Evolutionary conservation across 2,329 filamentous ascomycete species (phyloP), one percentile per base, ranked within the genome.

Genomic region (Ceratocystis diversiconidia): DNA sequence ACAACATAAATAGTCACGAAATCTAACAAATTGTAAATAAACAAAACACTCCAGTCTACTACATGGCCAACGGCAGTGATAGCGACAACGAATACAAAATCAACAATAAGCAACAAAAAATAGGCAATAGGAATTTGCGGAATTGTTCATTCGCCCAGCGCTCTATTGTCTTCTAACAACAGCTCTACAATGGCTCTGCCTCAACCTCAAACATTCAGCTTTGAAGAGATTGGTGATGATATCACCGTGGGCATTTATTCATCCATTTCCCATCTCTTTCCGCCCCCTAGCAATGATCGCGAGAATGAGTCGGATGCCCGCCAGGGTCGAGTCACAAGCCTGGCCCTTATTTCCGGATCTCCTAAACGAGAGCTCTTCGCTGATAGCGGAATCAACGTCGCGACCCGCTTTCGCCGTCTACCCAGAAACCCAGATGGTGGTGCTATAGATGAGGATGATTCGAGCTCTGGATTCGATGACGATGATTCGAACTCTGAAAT

Each of bases 381-480:
- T 17, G 28, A 59, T 8, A 59, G 15, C 7, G 28, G 28, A 4
- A 36, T 36, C 28, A 32, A 17, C n/a, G 28, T 59, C 17, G 28
- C 52, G 12, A 59, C 52, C n/a, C 52, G 52, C 28, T 59, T 59
- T 59, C 32, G 32, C 52, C 52, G 52, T 30, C 52, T 59, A 17
- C 52, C 15, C 25, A 6, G 52, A 32, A n/a, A 59, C 25, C 52
- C 52, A 7, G 17, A 59, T 32, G 12, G 8, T 19, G 52, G 52
- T 17, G 52, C 6, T n/a, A 19, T 59, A 15, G 28, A 59, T 30
- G 52, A 32, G 8, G 52, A 36, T n/a, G 28, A 36, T n/a, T 17
- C 28, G 52, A 52, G n/a, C 2, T 25, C 52, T 6, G 52, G n/a
- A 17, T 1, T 57, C 5, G 52, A 28, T 22, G 46, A 19, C 8